Base-by-base conservation (phyloP, 345 rosid genomes). In the Gossypium sturtianum region DNA sequence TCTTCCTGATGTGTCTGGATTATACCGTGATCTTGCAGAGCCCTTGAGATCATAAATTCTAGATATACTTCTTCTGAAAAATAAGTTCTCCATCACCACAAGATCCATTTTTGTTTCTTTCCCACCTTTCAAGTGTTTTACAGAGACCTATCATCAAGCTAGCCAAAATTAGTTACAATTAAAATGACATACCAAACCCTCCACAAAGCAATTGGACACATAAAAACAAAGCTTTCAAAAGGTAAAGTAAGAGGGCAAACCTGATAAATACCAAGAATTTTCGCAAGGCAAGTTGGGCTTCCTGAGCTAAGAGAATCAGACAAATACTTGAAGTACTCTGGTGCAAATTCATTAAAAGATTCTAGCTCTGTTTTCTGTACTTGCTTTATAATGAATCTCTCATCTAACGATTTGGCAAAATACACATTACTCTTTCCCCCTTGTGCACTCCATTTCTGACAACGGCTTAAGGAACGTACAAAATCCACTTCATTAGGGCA, bases 41-140 rank as follows among this genome's bases (percentile, higher is more conserved):
- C 99, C 99, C 81, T 96, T 96, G 19, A 96, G 97, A 75, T 96
- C 99, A 69, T 96, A 96, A 19, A 91, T 87, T 79, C 87, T 89
- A 0, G 88, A 84, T 72, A 93, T 88, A 44, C 49, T 87, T 85
- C 99, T 89, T 66, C 83, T 82, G 69, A 82, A 96, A 77, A 96
- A 93, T 52, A 96, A 98, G 82, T 96, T 96, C 88, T 96, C 98
- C 98, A 96, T 96, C 75, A 93, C 98, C 93, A 96, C 90, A 59
- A 93, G 59, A 84, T 96, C 97, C 92, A 93, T 91, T 83, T 96
- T 96, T 23, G 79, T 90, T 81, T 96, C 99, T 80, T 86, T 96
- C 58, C 97, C 95, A 73, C 98, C 93, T 82, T 83, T 90, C 47
- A 83, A 78, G 78, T 92, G 83, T 83, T 89, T 93, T 29, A 87